Base-by-base conservation (phyloP, 2,329 filamentous ascomycete genomes). In the Penicillium sp. region DNA sequence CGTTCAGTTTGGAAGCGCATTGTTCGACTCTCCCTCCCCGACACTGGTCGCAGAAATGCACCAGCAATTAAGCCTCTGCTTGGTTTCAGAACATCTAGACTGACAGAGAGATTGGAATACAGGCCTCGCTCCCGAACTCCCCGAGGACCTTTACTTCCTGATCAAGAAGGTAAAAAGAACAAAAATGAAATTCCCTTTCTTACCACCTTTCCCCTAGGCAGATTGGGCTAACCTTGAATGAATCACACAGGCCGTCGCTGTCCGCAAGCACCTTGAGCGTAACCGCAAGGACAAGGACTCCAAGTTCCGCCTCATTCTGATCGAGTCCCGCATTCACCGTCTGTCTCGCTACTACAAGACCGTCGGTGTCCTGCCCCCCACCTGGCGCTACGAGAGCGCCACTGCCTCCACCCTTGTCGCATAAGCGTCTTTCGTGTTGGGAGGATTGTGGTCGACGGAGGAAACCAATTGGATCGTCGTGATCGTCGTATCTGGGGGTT, bases 221-320 rank as follows among this genome's bases (percentile, higher is more conserved):
- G 36, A 33, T 14, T 6, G 37, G 30, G 35, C 55, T 58, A 55
- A 55, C 27, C n/a, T n/a, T n/a, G n/a, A 12, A 12, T 10, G n/a
- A 12, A 43, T 31, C 14, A 11, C 27, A 29, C 56, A 93, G 90
- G 91, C 91, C 68, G 91, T 96, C 69, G 87, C 91, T 74, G 93
- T 99, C 81, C 92, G 93, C 81, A 99, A 99, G 89, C 95, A 99
- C 81, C 89, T 99, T 66, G 90, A 96, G 86, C 89, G 89, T 80
- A 99, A 99, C 87, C 92, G 93, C 80, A 99, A 99, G 86, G 93
- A 99, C 84, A 95, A 90, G 83, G 93, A 99, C 84, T 89, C 87
- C 83, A 99, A 99, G 84, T 99, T 99, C 89, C 92, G 93, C 75
- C 89, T 99, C 64, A 99, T 99, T 92, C 88, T 99, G 69, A 95